Conservation (phyloP, 2,329 filamentous ascomycete genomes). For the Fusarium ramigenum region DNA sequence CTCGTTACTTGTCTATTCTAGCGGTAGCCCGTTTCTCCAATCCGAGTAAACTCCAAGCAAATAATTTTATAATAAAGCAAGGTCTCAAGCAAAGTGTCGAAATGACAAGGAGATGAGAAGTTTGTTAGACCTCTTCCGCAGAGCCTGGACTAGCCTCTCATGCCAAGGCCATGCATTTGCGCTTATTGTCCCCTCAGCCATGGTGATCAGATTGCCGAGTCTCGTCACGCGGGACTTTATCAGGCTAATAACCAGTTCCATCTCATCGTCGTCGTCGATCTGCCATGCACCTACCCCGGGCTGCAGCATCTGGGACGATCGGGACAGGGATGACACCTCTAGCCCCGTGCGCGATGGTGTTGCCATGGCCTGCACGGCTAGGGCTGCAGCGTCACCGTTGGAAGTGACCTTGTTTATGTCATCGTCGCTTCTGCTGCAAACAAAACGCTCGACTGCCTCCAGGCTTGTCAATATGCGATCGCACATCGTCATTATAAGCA, state of each 20-base stretch:
- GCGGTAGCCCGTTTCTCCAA: not conserved
- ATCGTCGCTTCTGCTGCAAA: not conserved
- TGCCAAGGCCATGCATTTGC: not conserved
- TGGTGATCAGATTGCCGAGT: not conserved
- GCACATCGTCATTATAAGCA: not conserved
- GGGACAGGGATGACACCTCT: not conserved
- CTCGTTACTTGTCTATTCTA: not conserved
- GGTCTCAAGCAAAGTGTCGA: not conserved
- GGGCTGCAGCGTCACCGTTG: not conserved
- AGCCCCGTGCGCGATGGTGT: not conserved
- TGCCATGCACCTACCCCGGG: not conserved
- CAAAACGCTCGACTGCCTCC: not conserved
- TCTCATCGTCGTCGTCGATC: not conserved
- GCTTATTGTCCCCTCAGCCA: not conserved
- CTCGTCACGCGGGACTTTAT: not conserved
- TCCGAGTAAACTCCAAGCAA: not conserved
- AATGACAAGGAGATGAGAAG: not conserved
- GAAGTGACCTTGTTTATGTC: too few species aligned
- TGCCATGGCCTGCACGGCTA: not conserved
- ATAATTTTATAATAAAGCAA: accelerated
- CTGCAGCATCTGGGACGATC: not conserved
- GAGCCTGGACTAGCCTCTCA: not conserved
- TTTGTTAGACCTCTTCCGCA: not conserved
- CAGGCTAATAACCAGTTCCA: not conserved
- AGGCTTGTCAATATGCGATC: not conserved